These are phyloP conservation scores for Solanum gandarillasii DNA, from an alignment of 257 asterid species.

Conservation along the genomic window DNA sequence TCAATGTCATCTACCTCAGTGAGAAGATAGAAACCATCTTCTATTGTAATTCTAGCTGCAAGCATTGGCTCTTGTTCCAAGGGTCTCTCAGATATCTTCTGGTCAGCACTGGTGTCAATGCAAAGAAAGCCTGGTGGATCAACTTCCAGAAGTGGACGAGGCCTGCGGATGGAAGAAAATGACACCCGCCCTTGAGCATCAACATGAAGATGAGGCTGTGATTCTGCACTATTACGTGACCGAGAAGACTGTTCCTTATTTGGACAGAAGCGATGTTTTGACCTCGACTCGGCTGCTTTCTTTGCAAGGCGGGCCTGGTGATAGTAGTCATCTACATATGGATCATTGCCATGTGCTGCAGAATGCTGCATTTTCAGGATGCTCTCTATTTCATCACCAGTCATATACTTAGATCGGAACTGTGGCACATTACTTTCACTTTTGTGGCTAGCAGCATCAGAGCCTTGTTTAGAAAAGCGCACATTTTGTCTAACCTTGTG, in stretches of 20 bases:
- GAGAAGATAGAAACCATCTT: constrained; percentile 22
- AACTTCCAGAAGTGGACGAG: constrained; percentile 21
- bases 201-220: constrained; percentile 20
- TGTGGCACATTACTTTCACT: constrained; percentile 5
- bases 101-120: constrained; percentile 5
- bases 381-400: constrained; percentile 19
- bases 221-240: constrained; percentile 9
- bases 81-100: constrained; percentile 8
- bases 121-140: constrained; percentile 10
- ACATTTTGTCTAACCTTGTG: constrained; percentile 10
- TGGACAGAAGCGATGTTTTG: constrained; percentile 15
- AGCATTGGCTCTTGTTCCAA: constrained; percentile 25
- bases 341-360: constrained; percentile 19
- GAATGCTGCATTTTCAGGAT: constrained; percentile 21
- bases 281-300: constrained; percentile 6
- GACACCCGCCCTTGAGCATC: constrained; percentile 23
- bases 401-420: constrained; percentile 24
- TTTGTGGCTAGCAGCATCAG: constrained; percentile 11
- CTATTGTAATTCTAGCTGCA: constrained; percentile 23
- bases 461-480: constrained; percentile 7
- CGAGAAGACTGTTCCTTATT: constrained; percentile 12
- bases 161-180: constrained; percentile 24
- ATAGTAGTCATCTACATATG: constrained; percentile 22
- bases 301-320: constrained; percentile 21
- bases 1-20: constrained; percentile 25